Evolutionary conservation across 2,329 filamentous ascomycete species (phyloP), one percentile per base, ranked within the genome.

Genomic region (Exophiala dermatitidis): DNA sequence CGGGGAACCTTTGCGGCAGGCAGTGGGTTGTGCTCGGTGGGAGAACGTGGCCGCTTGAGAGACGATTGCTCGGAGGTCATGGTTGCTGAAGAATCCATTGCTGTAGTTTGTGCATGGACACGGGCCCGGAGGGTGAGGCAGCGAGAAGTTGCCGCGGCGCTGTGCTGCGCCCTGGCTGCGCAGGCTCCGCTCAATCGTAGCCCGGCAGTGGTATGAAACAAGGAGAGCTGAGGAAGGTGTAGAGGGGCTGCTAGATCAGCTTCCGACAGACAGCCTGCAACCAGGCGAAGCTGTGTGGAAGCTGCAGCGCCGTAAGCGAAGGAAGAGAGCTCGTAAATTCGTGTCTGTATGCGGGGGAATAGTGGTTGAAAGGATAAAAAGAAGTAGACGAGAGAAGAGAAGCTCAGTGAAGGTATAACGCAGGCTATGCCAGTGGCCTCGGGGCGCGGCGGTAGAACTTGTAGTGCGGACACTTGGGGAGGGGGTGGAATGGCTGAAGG

Each of bases 1-100:
- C 82, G 64, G 71, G 73, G 50, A 72, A 66, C 67, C 81, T 83
- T 62, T 75, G 69, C 36, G 68, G 65, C 55, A 65, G 67, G 54
- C 64, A 64, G 52, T 66, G 65, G 53, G 62, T 54, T 65, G 52
- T 74, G 71, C 48, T 66, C 68, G 1, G 71, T 69, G 7, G 70
- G 71, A 28, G 74, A 75, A 38, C 73, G 68, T 40, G 73, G 71
- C 48, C 73, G 70, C 65, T 75, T 75, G 28, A 59, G 54, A 57
- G 66, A 67, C 54, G 66, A 60, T 56, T 52, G 52, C 38, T 72
- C 69, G 56, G 67, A 60, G 47, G 68, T 65, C 56, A 65, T 62
- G 32, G 64, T 60, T 4, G 48, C 26, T 26, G 54, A 46, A 42
- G 42, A 42, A 10, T 60, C 51, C 57, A 58, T 60, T 7, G 36